Conservation (phyloP, 2,329 filamentous ascomycete genomes). For the Blumeriella jaapii region DNA sequence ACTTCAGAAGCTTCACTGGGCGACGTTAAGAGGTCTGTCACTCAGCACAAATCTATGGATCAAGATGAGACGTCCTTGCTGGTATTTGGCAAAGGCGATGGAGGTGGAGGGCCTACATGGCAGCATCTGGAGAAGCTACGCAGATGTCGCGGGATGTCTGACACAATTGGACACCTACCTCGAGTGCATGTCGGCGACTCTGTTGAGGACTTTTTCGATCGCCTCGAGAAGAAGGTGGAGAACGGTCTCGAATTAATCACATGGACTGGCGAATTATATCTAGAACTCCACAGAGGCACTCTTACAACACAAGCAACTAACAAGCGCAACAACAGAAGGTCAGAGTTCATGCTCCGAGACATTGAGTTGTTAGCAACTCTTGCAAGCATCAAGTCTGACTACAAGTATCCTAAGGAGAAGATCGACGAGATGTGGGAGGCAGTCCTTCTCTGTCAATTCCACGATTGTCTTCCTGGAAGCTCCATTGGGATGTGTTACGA, state of each 20-base stretch:
- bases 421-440: slow-evolving; percentile 94
- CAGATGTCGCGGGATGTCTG: slow-evolving; percentile 81
- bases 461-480: slow-evolving; percentile 91
- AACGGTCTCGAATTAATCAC: slow-evolving; percentile 61
- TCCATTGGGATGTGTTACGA: slow-evolving; percentile 98
- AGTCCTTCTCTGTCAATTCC: slow-evolving; percentile 88
- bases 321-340: slow-evolving; percentile 83
- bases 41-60: slow-evolving; percentile 91
- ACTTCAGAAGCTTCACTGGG: slow-evolving; percentile 91
- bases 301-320: slow-evolving; percentile 98
- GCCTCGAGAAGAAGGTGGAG: slow-evolving; percentile 63
- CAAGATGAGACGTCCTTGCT: slow-evolving; percentile 83
- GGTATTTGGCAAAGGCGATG: slow-evolving; percentile 93
- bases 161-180: slow-evolving; percentile 72
- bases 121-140: slow-evolving; percentile 91
- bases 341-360: slow-evolving; percentile 76
- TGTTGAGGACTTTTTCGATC: slow-evolving; percentile 89
- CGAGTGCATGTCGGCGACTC: slow-evolving; percentile 80
- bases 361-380: slow-evolving; percentile 81
- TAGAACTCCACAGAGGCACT: slow-evolving; percentile 91
- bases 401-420: slow-evolving; percentile 88
- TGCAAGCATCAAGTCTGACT: slow-evolving; percentile 60
- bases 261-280: slow-evolving; percentile 97
- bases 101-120: slow-evolving; percentile 88
- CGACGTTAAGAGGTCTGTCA: slow-evolving; percentile 79